Evolutionary conservation across 164 flowering plant species (phyloP).

Genomic region (Berberis thunbergii): DNA sequence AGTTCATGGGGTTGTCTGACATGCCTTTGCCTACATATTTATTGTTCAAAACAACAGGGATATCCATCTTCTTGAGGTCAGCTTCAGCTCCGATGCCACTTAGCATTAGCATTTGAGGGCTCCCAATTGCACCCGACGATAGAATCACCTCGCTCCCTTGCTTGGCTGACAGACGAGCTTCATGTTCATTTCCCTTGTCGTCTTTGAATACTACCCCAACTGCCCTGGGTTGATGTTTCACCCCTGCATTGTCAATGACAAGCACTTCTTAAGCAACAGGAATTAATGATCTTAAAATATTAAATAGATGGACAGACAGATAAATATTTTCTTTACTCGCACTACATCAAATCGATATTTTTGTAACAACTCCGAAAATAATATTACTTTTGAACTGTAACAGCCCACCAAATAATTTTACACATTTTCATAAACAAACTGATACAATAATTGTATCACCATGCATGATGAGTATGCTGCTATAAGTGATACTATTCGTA

Average conservation of each 20-base stretch:
- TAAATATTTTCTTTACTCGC: too few species aligned
- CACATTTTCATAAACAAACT: too few species aligned
- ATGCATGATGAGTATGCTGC: too few species aligned
- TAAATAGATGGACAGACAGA: too few species aligned
- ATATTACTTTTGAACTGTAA: too few species aligned
- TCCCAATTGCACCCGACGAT: constrained; percentile 78
- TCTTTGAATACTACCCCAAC: constrained; percentile 81
- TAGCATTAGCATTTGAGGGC: constrained; percentile 71
- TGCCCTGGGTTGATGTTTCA: constrained; percentile 40
- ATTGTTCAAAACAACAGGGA: constrained; percentile 47
- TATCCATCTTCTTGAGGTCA: constrained; percentile 53
- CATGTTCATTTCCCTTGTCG: constrained; percentile 58
- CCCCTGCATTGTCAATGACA: constrained; percentile 24
- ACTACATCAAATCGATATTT: too few species aligned
- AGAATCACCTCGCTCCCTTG: constrained; percentile 55
- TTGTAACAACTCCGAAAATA: too few species aligned
- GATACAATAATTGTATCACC: too few species aligned
- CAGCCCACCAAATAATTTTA: too few species aligned
- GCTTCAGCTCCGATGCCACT: constrained; percentile 78
- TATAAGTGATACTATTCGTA: too few species aligned
- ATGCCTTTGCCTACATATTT: constrained; percentile 70
- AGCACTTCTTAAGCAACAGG: background rate
- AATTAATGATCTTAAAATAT: too few species aligned
- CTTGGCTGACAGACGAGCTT: constrained; percentile 33
- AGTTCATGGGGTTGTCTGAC: constrained; percentile 86